These are phyloP conservation scores for Podochytrium sp. DNA, from an alignment of 192 early-diverging fungal species.

Conservation along the genomic window DNA sequence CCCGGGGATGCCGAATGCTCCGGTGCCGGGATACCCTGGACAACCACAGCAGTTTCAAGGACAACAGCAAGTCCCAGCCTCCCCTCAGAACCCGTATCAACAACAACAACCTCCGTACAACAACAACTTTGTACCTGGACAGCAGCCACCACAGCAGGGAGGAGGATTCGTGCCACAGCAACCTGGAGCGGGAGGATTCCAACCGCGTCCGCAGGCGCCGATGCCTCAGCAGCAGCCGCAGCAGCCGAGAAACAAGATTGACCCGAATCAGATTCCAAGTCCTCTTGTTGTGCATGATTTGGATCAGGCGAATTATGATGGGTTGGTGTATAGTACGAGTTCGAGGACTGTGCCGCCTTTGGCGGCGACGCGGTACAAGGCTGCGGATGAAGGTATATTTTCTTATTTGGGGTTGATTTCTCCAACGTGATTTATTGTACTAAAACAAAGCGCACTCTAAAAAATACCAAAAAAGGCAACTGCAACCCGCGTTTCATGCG, in stretches of 20 bases:
- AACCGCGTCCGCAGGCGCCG: neutral
- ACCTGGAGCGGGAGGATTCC: neutral
- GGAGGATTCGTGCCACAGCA: neutral
- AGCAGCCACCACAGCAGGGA: neutral
- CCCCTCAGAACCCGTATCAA: too few species aligned
- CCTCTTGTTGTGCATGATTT: conserved; percentile 81
- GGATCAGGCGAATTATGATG: conserved; percentile 75
- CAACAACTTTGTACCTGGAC: neutral
- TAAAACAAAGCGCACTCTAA: too few species aligned
- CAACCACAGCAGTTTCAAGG: neutral
- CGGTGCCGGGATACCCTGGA: neutral
- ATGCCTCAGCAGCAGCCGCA: conserved; percentile 35
- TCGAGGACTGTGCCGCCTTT: conserved; percentile 75
- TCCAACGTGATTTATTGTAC: conserved; percentile 13
- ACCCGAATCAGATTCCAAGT: conserved; percentile 93
- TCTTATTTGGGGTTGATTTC: neutral
- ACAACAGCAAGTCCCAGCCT: neutral
- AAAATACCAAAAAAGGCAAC: conserved; percentile 44
- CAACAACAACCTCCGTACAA: neutral
- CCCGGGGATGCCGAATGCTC: conserved; percentile 5
- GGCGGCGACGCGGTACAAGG: conserved; percentile 76
- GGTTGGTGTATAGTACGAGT: conserved; percentile 74
- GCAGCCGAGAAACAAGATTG: conserved; percentile 61
- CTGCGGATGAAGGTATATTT: conserved; percentile 81
- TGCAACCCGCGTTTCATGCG: conserved; percentile 89